Base-by-base conservation (phyloP, 2,329 filamentous ascomycete species). In the Zalaria sp. region DNA sequence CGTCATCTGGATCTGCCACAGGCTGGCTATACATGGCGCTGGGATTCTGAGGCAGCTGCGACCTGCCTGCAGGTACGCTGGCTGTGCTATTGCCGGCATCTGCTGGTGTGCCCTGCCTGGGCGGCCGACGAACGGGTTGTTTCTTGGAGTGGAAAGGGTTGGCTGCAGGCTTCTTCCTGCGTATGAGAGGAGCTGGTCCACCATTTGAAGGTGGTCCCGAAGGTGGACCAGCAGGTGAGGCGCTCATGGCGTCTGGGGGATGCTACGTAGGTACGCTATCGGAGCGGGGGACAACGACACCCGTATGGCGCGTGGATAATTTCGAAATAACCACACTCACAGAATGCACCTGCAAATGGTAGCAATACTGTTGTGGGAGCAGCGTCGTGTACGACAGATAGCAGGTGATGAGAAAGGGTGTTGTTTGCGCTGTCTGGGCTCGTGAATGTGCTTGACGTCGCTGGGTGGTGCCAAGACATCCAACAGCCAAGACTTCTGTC, bases 191-290 rank as follows among this genome's bases (percentile, higher is more conserved):
- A 4, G 53, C 49, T 28, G 53, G 55, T 34, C 53, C 53, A 37
- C 59, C 61, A 50, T 62, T 64, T 6, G 57, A 53, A 28, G 53
- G 50, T 46, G 52, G 47, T 46, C 57, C 52, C 28, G 54, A 53
- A 3, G 54, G 49, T 32, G 49, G 46, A 47, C 43, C 49, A 46
- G 57, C 52, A 11, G 57, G 57, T 35, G 58, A 60, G 40, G 57
- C 55, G 49, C 53, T 57, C 55, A 61, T 58, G 18, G 18, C 18
- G 18, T 18, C 18, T 18, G 18, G 18, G 18, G 18, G 18, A 18
- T 18, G 18, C 18, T 18, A 18, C 18, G 18, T 18, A 18, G 18
- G 18, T 18, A 18, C 18, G 18, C 18, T 18, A 18, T 18, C 18
- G 18, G 18, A 18, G 18, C 18, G 18, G 18, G 18, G 18, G 18